Percentiles rank a stretch among this genome's conserved stretches.
Evolutionary conservation across 2,329 filamentous ascomycete species (phyloP).

Genomic region (Aureobasidium sp.): DNA sequence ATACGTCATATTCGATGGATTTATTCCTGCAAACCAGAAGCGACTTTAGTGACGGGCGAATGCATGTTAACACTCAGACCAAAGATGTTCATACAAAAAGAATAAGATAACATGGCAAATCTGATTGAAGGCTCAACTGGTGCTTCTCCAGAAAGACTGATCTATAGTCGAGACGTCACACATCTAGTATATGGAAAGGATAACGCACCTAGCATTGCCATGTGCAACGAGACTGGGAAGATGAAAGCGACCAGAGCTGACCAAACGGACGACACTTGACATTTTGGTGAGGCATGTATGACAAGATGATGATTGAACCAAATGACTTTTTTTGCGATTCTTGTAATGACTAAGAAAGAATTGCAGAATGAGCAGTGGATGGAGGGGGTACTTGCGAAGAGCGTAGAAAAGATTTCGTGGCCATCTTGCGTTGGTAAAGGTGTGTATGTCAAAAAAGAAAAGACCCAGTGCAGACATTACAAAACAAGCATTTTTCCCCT

Average conservation of each 20-base stretch:
- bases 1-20: too few species aligned
- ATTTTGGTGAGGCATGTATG: too few species aligned
- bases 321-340: slow-evolving; percentile 4
- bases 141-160: too few species aligned
- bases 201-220: neutral
- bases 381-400: neutral
- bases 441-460: slow-evolving; percentile 8
- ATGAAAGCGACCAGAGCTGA: neutral
- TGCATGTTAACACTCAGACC: too few species aligned
- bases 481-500: slow-evolving; percentile 4
- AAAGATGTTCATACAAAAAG: too few species aligned
- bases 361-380: neutral
- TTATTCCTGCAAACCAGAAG: too few species aligned
- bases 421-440: slow-evolving; percentile 2
- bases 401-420: neutral
- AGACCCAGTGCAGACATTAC: neutral
- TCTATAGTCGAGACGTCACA: neutral
- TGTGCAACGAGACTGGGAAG: neutral
- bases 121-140: too few species aligned
- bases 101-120: too few species aligned
- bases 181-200: neutral
- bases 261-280: too few species aligned
- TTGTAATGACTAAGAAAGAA: neutral
- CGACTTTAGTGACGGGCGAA: too few species aligned
- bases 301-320: neutral